A percentile compares a stretch with the other conserved stretches of the same genome.
phyloP scores from a whole-genome alignment of 768 basidiomycete species.

The Pleurotus tuoliensis region DNA sequence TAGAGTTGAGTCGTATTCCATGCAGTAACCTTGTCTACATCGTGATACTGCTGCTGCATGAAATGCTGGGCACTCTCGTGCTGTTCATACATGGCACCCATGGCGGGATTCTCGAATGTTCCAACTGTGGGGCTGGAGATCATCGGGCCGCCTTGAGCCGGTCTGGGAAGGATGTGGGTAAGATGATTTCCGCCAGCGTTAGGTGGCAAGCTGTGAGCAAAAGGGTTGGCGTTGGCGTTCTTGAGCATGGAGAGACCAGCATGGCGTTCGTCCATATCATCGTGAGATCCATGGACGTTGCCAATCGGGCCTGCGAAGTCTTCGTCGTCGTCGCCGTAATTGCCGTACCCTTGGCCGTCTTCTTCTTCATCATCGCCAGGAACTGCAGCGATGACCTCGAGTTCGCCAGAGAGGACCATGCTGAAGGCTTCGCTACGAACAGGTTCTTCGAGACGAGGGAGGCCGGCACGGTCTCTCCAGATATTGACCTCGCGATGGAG shows the following conservation, averaged over 20 bases:
- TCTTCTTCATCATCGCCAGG: conserved; percentile 53
- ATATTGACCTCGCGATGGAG: conserved; percentile 91
- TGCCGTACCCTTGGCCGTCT: conserved; percentile 32
- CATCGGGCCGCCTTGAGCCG: conserved; percentile 33
- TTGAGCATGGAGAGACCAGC: conserved; percentile 23
- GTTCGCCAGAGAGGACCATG: conserved; percentile 66
- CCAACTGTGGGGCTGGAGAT: conserved; percentile 38
- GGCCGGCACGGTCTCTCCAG: conserved; percentile 77
- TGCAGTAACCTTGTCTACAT: conserved; percentile 10
- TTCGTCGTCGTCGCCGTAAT: conserved; percentile 40
- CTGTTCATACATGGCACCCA: conserved; percentile 22
- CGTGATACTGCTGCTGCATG: conserved; percentile 17
- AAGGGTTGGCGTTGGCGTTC: conserved; percentile 28
- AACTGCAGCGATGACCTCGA: conserved; percentile 56
- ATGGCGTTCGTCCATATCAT: conserved; percentile 30
- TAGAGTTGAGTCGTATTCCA: conserved; percentile 12
- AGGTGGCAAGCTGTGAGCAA: conserved; percentile 27
- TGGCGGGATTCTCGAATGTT: conserved; percentile 51
- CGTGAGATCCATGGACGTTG: conserved; percentile 12
- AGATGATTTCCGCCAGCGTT: conserved; percentile 20
- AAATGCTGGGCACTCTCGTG: conserved; percentile 14
- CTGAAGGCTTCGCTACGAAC: conserved; percentile 67
- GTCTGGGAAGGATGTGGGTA: conserved; percentile 19
- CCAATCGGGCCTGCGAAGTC: conserved; percentile 20
- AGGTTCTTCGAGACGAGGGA: conserved; percentile 72